Percentiles rank a stretch among this genome's conserved stretches.
These are phyloP conservation scores for Tolypocladium nubicola DNA, from an alignment of 2,329 filamentous ascomycete genomes.

Conservation along the genomic window DNA sequence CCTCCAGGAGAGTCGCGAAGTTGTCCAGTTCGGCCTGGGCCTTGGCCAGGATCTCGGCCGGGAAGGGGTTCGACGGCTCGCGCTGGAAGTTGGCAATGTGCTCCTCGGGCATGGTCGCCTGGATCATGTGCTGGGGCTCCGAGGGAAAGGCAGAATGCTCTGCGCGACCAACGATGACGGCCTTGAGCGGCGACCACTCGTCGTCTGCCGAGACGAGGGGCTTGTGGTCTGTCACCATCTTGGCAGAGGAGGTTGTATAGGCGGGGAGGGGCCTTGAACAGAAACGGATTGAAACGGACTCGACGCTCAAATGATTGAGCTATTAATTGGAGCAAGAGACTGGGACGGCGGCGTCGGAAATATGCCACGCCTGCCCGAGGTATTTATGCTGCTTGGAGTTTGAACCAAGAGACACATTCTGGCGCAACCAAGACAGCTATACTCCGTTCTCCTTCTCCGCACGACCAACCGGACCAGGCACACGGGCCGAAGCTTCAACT, in stretches of 20 bases:
- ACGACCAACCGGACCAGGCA: background rate
- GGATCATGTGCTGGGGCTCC: conserved; percentile 1
- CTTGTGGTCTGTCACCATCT: background rate
- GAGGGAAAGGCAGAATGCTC: conserved; percentile 2
- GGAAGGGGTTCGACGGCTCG: background rate
- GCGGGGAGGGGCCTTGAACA: too few relatives aligned
- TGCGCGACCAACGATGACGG: conserved; percentile 3
- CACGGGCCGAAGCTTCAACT: background rate
- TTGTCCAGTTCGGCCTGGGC: background rate
- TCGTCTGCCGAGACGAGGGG: background rate
- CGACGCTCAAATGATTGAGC: background rate
- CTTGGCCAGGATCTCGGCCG: background rate
- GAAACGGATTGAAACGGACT: background rate
- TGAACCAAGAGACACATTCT: background rate
- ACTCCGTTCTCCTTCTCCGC: background rate
- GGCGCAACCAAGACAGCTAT: background rate
- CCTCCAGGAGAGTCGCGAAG: background rate
- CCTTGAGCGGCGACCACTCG: conserved; percentile 3
- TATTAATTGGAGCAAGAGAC: background rate
- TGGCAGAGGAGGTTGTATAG: background rate
- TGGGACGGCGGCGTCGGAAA: background rate
- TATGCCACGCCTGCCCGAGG: too few relatives aligned
- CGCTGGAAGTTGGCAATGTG: background rate
- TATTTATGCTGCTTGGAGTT: background rate
- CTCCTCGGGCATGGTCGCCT: background rate